Evolutionary conservation across 176 grass and related monocot genomes (phyloP), one percentile per base, ranked within the genome.

Genomic region (Paspalum notatum): DNA sequence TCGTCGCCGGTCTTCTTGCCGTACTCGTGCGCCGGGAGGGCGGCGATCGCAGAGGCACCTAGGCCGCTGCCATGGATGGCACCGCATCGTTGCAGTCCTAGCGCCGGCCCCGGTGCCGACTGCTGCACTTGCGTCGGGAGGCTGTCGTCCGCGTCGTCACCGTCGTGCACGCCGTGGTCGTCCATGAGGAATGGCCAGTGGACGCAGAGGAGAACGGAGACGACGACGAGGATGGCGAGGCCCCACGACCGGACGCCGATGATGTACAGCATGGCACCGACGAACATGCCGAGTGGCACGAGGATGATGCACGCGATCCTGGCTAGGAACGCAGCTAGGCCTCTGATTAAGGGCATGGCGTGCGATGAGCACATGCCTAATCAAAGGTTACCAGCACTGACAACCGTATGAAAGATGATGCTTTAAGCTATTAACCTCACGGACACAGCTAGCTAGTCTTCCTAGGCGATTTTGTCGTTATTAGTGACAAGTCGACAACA

Each of bases 21-120:
- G 70, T 86, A 86, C 71, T 1, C 46, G 52, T 81, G 76, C 37
- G 55, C 64, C 27, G 78, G 78, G 7, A 82, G 62, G 5, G 62
- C 44, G 2, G 71, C 71, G 53, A 87, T 68, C 32, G 0, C 43
- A 9, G 44, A 32, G 20, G 52, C 27, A 1, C 18, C 70, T 12
- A 87, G 77, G 15, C 60, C 69, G 21, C 24, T 22, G 4, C n/a
- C 9, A n/a, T 22, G 16, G 20, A 2, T n/a, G n/a, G n/a, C 54
- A 24, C 17, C 14, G 60, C 1, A 17, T 8, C 0, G n/a, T 26
- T 45, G 55, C 39, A 38, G 14, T 38, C 26, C 27, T 16, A 16
- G 8, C 37, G 4, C 62, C 16, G 12, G 2, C 43, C 8, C 24
- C 22, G 6, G 12, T 5, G 24, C 22, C 6, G 44, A 22, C 22